Percentiles rank a stretch among this genome's conserved stretches.
phyloP scores from a whole-genome alignment of 1,284 basidiomycete genomes.

The Ganoderma lucidum region DNA sequence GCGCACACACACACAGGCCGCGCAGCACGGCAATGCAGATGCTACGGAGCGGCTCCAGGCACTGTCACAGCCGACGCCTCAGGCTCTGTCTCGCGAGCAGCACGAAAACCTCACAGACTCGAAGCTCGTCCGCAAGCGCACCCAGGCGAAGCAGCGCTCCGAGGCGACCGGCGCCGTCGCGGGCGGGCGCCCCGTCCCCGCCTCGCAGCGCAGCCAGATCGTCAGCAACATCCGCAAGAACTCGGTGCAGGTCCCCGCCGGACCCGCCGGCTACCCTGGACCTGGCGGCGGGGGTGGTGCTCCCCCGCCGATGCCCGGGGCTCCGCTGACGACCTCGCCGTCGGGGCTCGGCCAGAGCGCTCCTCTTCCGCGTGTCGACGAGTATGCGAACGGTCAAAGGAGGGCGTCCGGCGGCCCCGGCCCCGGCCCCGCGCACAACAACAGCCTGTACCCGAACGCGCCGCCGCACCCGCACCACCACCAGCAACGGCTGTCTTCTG shows the following conservation, averaged over 20 bases:
- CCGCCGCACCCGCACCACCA: conserved; percentile 12
- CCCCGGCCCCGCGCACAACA: conserved; percentile 7
- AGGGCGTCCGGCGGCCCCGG: not conserved
- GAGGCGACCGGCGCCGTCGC: conserved; percentile 48
- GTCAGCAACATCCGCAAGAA: conserved; percentile 45
- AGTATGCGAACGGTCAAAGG: conserved; percentile 8
- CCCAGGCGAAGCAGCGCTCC: conserved; percentile 79
- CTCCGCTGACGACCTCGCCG: conserved; percentile 24
- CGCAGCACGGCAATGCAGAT: conserved; percentile 84
- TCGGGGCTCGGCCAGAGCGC: conserved; percentile 22
- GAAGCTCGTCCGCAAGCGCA: conserved; percentile 85
- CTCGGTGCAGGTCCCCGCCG: conserved; percentile 32
- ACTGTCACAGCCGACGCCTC: conserved; percentile 64
- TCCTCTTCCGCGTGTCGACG: conserved; percentile 29
- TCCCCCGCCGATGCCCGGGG: not conserved
- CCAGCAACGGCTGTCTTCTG: conserved; percentile 8
- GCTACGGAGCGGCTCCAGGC: conserved; percentile 80
- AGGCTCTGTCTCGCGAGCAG: conserved; percentile 76
- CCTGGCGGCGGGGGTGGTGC: conserved; percentile 6
- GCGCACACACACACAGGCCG: conserved; percentile 55
- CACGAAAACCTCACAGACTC: conserved; percentile 83
- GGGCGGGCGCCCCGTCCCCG: conserved; percentile 24
- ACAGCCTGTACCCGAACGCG: conserved; percentile 13
- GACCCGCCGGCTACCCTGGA: conserved; percentile 8
- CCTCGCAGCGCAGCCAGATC: conserved; percentile 38